Evolutionary conservation across 768 basidiomycete species (phyloP), one percentile per base, ranked within the genome.

Genomic region (Porphyrellus cyaneotinctus): DNA sequence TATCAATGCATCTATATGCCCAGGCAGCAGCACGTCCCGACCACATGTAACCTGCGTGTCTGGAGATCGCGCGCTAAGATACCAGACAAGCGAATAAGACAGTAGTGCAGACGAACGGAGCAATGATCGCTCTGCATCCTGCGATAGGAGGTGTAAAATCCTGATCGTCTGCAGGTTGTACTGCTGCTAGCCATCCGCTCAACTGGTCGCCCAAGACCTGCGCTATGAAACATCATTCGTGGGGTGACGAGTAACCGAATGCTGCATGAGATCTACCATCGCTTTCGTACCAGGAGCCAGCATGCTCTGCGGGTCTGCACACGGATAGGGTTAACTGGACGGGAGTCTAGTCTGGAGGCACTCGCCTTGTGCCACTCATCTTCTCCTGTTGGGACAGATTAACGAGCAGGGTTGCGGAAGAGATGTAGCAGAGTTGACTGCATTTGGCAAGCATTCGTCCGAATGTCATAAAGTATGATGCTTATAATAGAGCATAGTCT

Each of bases 41-140:
- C 71, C 97, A 98, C 6, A 84, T 80, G 72, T 95, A 97, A 6
- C 97, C 97, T 2, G 97, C 97, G 69, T 99, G 97, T 11, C 95
- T 97, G 66, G 22, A 36, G 11, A 61, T 36, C 10, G 32, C 18
- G 22, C 13, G 10, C 33, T 64, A 28, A 66, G 55, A 47, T 30
- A 30, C 15, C 13, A 46, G 39, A 31, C 17, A 43, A 32, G 14
- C 30, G 18, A 36, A 24, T 12, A 44, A 37, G 53, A 43, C 15
- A 32, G 18, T 24, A 26, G 31, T 43, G 49, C 28, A 39, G 37
- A 77, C 91, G 60, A 62, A 97, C 94, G 97, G 97, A 18, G 89
- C 95, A 41, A 99, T 95, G 65, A 99, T 80, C n/a, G 95, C 97
- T 66, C 82, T 88, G 59, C 80, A 82, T 26, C 84, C 80, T 45